Conservation (phyloP, 441 rosid species). For the Populus tomentosa region DNA sequence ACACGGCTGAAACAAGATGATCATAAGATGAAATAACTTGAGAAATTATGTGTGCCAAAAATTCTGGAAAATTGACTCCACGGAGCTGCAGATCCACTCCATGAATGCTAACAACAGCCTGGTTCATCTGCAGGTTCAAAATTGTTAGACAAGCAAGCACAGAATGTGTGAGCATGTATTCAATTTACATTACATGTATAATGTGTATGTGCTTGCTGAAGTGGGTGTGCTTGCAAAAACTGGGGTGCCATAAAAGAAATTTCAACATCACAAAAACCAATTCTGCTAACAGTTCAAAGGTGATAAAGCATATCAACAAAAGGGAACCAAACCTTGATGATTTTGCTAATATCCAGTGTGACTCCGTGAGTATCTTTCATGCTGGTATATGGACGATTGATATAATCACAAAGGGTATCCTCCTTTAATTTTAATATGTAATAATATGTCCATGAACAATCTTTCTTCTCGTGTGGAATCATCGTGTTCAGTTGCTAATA, state of each 20-base stretch:
- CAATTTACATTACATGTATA: not conserved
- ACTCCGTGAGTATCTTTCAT: not conserved
- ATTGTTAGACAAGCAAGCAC: slow-evolving; percentile 17
- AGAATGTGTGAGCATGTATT: not conserved
- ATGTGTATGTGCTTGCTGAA: not conserved
- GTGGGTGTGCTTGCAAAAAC: not conserved
- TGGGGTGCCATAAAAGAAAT: not conserved
- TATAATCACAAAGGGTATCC: not conserved
- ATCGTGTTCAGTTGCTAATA: not conserved
- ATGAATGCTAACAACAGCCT: slow-evolving; percentile 71
- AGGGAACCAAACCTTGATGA: not conserved
- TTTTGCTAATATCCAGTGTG: not conserved
- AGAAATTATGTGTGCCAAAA: slow-evolving; percentile 53
- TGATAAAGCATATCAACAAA: not conserved
- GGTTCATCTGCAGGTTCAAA: slow-evolving; percentile 62
- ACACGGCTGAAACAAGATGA: slow-evolving; percentile 9
- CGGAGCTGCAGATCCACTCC: slow-evolving; percentile 76
- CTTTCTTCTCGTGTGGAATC: not conserved
- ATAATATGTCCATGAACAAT: not conserved
- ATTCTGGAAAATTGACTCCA: slow-evolving; percentile 86
- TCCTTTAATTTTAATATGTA: not conserved
- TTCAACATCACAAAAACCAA: not conserved
- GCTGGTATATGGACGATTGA: not conserved
- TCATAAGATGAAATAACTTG: slow-evolving; percentile 4
- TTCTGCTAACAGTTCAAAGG: not conserved